Evolutionary conservation across 345 rosid species (phyloP).

Genomic region (Dipteronia sinensis): DNA sequence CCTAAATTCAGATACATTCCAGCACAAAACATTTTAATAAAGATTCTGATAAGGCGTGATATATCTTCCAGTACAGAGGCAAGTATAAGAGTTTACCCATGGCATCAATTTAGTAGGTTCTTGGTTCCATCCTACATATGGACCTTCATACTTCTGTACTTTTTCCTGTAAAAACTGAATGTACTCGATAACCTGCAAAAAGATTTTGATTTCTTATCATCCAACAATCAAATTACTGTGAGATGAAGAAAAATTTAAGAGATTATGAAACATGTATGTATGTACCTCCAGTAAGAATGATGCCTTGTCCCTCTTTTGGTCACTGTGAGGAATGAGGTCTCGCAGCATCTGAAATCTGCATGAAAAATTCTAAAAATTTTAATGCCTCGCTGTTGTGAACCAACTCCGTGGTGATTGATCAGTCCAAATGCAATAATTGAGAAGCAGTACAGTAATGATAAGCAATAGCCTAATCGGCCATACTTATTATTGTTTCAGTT

Average conservation of each 20-base stretch:
- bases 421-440: not conserved
- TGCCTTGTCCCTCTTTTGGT: constrained; percentile 96
- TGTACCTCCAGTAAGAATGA: constrained; percentile 91
- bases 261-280: not conserved
- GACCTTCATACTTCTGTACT: constrained; percentile 66
- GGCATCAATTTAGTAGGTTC: constrained; percentile 66
- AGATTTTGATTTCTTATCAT: constrained; percentile 6
- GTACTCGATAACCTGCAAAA: constrained; percentile 83
- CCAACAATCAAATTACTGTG: not conserved
- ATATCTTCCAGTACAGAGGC: not conserved
- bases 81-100: constrained; percentile 55
- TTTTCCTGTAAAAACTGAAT: constrained; percentile 89
- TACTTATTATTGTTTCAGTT: too few relatives aligned
- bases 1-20: not conserved
- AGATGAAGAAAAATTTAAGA: not conserved
- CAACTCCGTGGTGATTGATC: not conserved
- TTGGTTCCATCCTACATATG: constrained; percentile 74
- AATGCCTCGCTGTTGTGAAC: constrained; percentile 3
- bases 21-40: not conserved
- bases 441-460: not conserved
- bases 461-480: not conserved
- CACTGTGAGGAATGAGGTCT: constrained; percentile 81
- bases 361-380: not conserved
- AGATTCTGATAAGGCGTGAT: not conserved
- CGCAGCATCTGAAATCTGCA: constrained; percentile 93